These are phyloP conservation scores for Pseudozyma thailandica DNA, from an alignment of 1,284 basidiomycete species.

Conservation along the genomic window DNA sequence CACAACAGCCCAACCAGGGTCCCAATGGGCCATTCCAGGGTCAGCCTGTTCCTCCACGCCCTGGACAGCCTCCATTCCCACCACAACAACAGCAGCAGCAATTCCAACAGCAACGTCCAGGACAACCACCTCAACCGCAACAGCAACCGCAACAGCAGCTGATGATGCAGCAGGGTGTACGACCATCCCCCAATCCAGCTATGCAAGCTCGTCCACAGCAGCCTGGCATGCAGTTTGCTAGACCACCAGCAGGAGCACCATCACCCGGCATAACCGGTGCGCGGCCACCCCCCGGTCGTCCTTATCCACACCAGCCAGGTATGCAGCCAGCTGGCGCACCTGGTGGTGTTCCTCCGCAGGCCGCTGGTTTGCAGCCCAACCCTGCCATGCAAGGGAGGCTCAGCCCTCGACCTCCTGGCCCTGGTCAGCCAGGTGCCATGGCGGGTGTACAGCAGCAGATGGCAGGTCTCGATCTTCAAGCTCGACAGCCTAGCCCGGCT, in stretches of 20 bases:
- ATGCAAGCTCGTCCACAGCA: conserved; percentile 37
- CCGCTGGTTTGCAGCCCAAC: conserved; percentile 15
- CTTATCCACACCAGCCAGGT: conserved; percentile 29
- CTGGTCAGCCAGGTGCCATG: conserved; percentile 20
- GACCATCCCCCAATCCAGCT: conserved; percentile 19
- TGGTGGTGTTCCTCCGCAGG: conserved; percentile 7
- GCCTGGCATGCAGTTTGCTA: conserved; percentile 26
- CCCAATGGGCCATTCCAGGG: conserved; percentile 18
- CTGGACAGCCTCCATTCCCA: conserved; percentile 18
- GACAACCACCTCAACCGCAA: conserved; percentile 34
- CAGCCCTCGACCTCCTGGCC: conserved; percentile 35
- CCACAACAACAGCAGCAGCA: conserved; percentile 38
- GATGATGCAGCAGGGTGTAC: conserved; percentile 14
- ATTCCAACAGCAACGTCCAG: conserved; percentile 30
- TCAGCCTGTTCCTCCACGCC: conserved; percentile 28
- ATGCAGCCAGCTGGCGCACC: conserved; percentile 4
- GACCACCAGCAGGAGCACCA: conserved; percentile 15
- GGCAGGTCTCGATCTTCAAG: conserved; percentile 45
- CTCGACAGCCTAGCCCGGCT: conserved; percentile 27
- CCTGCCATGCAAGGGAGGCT: conserved; percentile 31
- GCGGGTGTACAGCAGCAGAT: conserved; percentile 42
- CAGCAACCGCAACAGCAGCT: conserved; percentile 32
- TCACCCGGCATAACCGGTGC: conserved; percentile 19
- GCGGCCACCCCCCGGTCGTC: conserved; percentile 29
- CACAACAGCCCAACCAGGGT: conserved; percentile 11